phyloP scores from a whole-genome alignment of 345 rosid genomes.

The Aquilaria malaccensis region DNA sequence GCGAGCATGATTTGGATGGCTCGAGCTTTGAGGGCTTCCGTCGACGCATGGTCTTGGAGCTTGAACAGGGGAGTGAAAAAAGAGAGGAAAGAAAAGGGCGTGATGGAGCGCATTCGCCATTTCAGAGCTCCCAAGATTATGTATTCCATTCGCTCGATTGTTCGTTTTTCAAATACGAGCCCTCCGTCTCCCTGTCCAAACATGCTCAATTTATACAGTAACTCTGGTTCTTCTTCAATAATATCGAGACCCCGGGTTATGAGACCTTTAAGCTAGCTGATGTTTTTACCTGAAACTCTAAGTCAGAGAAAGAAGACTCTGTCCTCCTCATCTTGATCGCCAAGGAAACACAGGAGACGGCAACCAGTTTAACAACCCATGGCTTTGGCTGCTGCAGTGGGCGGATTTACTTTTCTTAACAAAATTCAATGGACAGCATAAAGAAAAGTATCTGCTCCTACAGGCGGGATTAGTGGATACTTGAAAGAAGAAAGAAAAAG shows the following conservation, averaged over 20 bases:
- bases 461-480: background rate
- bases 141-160: conserved; percentile 63
- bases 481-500: conserved; percentile 8
- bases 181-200: conserved; percentile 32
- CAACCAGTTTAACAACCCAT: conserved; percentile 58
- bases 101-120: conserved; percentile 91
- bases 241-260: no score
- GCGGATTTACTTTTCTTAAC: background rate
- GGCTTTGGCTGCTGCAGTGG: conserved; percentile 39
- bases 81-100: conserved; percentile 70
- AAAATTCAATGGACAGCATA: conserved; percentile 2
- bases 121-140: conserved; percentile 65
- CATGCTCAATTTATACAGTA: background rate
- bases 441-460: background rate
- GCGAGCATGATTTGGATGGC: conserved; percentile 49
- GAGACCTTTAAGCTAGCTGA: background rate
- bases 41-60: conserved; percentile 37
- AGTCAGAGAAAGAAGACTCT: conserved; percentile 29
- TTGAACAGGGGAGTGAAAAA: conserved; percentile 49
- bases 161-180: conserved; percentile 40
- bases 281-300: conserved; percentile 33
- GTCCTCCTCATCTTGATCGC: conserved; percentile 69
- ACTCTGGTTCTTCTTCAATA: no score
- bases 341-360: conserved; percentile 59
- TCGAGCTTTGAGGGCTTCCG: conserved; percentile 43